Evolutionary conservation across 768 basidiomycete species (phyloP), one percentile per base, ranked within the genome.

Genomic region (Tulasnella sp.): DNA sequence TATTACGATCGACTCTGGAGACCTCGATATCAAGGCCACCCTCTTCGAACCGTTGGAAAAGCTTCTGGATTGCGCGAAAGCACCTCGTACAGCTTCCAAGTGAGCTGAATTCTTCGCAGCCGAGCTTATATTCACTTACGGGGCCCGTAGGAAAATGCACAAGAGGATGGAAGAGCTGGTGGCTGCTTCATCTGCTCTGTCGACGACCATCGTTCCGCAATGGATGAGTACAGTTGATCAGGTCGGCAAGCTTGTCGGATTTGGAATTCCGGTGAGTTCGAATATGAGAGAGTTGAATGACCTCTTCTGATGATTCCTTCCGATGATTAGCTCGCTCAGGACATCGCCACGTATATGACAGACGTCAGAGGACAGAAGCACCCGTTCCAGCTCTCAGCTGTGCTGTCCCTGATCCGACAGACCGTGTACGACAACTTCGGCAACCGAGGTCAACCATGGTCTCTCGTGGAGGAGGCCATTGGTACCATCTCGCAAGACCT

Each of bases 191-290:
- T 83, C 88, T 0, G 94, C 95, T 0, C 87, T 98, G 70, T 91
- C 90, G 81, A 85, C 90, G 0, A 88, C 90, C 81, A 87, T 95
- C 39, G 85, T 93, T 16, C 89, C 91, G 3, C 92, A 93, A 70
- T 88, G 96, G 82, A 90, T 92, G 79, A 86, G 87, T 3, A 83
- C 95, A n/a, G 90, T 89, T 81, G 90, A 92, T 77, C 86, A 88
- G 39, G 90, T 94, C 0, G 90, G 91, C 0, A 93, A 93, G 79
- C 88, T 95, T 13, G 91, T 95, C 80, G 94, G 96, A 84, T 94
- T 97, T 83, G 94, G 94, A 82, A 93, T 98, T 77, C 92, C 93
- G 75, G 95, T 94, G 79, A 75, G 91, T 77, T 74, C 48, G 73
- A 35, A 9, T 42, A 69, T 29, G 29, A 40, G 37, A n/a, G 20